Base-by-base conservation (phyloP, 208 protist genomes). In the Leishmania lainsoni region DNA sequence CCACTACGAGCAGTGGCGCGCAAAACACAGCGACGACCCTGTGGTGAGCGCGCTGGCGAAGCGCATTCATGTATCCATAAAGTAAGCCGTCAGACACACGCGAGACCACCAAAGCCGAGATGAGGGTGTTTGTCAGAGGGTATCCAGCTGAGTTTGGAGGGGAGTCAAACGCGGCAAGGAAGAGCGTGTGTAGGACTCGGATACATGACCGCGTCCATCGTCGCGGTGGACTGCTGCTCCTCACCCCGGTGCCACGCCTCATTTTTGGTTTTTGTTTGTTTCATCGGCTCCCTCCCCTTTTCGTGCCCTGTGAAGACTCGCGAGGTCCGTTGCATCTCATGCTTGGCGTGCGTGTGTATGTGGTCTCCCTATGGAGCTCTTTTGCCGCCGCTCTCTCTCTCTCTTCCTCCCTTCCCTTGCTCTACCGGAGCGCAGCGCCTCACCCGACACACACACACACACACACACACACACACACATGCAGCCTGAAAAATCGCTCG, bases 1-100 rank as follows among this genome's bases (percentile, higher is more conserved):
- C 1, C 78, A 85, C 66, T 83, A 87, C 59, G 81, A 82, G 61
- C 71, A 87, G 78, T 93, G 90, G 87, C 81, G 79, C 26, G 51
- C 70, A 10, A 74, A 68, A n/a, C 61, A 85, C 72, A 83, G 76
- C 42, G 77, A 84, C 42, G 83, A 84, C 71, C 61, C 32, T 48
- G 54, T 58, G 71, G 65, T 65, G 29, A 81, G 58, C 39, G 56
- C 74, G 6, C 83, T 83, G 29, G 81, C 61, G 51, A 88, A 87
- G 78, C 81, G 81, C 78, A 80, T 88, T 16, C 78, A 29, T 32
- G 54, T 88, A 29, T 79, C 79, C 3, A 66, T 79, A 32, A 80
- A 68, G 39, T 87, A 66, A 74, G n/a, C 39, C 16, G 52, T 20
- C 58, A 69, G 5, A 54, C 22, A 49, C 42, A 66, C 8, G 54